Percentiles rank a stretch among this genome's conserved stretches.
Evolutionary conservation across 805 yeast species (phyloP).

Genomic region (Metschnikowia koreensis): DNA sequence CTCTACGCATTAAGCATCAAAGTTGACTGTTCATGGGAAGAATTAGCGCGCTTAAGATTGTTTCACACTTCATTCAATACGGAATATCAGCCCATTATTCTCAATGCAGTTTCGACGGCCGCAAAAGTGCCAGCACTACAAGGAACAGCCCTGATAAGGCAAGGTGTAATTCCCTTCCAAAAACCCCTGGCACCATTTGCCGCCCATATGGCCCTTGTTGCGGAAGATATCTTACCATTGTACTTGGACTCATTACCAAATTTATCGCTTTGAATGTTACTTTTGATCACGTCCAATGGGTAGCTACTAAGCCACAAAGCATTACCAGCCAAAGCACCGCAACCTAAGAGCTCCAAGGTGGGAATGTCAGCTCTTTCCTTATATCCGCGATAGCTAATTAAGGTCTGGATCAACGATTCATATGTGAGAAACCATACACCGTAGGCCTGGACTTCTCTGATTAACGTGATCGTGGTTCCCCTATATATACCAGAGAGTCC

Average conservation of each 20-base stretch:
- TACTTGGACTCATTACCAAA: constrained; percentile 47
- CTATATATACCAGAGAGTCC: constrained; percentile 57
- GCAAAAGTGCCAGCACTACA: constrained; percentile 77
- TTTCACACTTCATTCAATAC: no score
- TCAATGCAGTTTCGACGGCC: constrained; percentile 64
- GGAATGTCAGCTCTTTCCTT: constrained; percentile 47
- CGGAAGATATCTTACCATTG: constrained; percentile 36
- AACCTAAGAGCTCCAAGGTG: constrained; percentile 52
- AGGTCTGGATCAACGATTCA: constrained; percentile 50
- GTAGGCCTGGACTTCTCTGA: constrained; percentile 68
- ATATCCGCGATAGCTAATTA: constrained; percentile 32
- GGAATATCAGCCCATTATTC: constrained; percentile 45
- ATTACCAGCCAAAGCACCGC: constrained; percentile 69
- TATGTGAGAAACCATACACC: constrained; percentile 73
- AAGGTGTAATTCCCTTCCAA: constrained; percentile 63
- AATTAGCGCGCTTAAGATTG: no score
- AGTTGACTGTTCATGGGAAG: no score
- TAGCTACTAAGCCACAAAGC: constrained; percentile 60
- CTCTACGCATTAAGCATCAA: no score
- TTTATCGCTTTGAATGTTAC: constrained; percentile 52
- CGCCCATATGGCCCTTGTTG: constrained; percentile 38
- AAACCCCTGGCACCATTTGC: constrained; percentile 50
- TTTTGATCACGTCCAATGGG: constrained; percentile 52
- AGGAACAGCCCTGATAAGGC: constrained; percentile 59
- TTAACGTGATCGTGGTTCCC: constrained; percentile 52